Percentiles rank a stretch among this genome's conserved stretches.
phyloP scores from a whole-genome alignment of 495 filamentous ascomycete genomes.

The Aspergillus wentii region DNA sequence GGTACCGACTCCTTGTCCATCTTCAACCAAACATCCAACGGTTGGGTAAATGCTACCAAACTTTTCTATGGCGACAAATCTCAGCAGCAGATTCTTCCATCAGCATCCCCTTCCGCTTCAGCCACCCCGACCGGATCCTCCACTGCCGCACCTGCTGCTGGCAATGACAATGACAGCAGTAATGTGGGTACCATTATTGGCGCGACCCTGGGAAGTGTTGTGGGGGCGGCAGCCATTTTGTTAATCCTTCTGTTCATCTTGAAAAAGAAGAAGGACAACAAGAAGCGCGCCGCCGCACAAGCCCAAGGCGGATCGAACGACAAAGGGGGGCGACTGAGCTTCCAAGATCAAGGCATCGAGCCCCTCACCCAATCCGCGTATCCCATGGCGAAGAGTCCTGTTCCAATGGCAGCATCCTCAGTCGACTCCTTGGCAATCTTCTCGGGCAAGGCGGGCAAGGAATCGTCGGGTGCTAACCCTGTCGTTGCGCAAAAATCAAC shows the following conservation, averaged over 20 bases:
- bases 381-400: conserved; percentile 38
- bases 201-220: conserved; percentile 71
- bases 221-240: conserved; percentile 67
- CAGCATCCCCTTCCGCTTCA: conserved; percentile 29
- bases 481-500: conserved; percentile 15
- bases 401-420: conserved; percentile 42
- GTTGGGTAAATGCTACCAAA: conserved; percentile 72
- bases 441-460: conserved; percentile 33
- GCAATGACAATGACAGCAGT: conserved; percentile 22
- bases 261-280: conserved; percentile 52
- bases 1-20: conserved; percentile 57
- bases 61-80: conserved; percentile 51
- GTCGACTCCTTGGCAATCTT: conserved; percentile 40
- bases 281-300: conserved; percentile 46
- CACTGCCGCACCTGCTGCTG: conserved; percentile 25
- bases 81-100: conserved; percentile 26
- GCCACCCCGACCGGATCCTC: conserved; percentile 29
- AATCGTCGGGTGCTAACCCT: conserved; percentile 21
- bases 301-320: conserved; percentile 49
- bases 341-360: conserved; percentile 57
- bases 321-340: conserved; percentile 56
- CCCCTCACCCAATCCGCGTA: conserved; percentile 40
- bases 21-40: conserved; percentile 74
- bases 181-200: conserved; percentile 63
- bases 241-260: conserved; percentile 63